Evolutionary conservation across 2,329 filamentous ascomycete genomes (phyloP).

Genomic region (Teratosphaeria epicoccoides): DNA sequence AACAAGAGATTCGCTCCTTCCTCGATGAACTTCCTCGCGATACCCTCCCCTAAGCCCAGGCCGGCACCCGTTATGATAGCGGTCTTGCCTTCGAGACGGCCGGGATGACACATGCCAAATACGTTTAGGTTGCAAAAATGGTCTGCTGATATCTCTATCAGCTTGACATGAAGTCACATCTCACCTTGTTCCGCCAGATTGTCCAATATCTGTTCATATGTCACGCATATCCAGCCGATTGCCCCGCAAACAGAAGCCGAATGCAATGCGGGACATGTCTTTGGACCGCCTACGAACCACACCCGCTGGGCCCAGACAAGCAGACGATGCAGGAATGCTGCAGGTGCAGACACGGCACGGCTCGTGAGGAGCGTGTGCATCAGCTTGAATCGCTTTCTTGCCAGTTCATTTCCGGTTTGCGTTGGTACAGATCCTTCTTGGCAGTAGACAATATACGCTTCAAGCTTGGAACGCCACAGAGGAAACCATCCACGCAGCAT

Average conservation of each 20-base stretch:
- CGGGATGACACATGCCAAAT: slow-evolving; percentile 5
- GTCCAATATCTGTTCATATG: too few species aligned
- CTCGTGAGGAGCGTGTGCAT: too few species aligned
- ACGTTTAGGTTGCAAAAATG: too few species aligned
- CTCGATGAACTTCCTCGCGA: slow-evolving; percentile 23
- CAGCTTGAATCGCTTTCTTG: too few species aligned
- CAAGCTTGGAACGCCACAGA: neutral
- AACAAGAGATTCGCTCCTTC: slow-evolving; percentile 27
- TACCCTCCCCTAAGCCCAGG: slow-evolving; percentile 25
- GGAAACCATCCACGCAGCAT: too few species aligned
- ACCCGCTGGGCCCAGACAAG: too few species aligned
- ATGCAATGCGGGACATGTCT: neutral
- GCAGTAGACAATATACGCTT: neutral
- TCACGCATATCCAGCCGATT: too few species aligned
- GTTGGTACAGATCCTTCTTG: neutral
- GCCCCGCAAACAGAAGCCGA: neutral
- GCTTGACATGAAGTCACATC: too few species aligned
- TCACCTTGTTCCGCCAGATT: too few species aligned
- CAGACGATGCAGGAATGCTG: neutral
- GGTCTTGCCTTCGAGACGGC: slow-evolving; percentile 15
- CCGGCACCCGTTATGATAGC: slow-evolving; percentile 26
- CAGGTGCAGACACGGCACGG: neutral
- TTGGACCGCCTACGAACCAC: neutral
- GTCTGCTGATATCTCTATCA: too few species aligned
- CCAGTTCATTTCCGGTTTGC: neutral